Evolutionary conservation across 331 rosid genomes (phyloP).

Genomic region (Saraca asoca): DNA sequence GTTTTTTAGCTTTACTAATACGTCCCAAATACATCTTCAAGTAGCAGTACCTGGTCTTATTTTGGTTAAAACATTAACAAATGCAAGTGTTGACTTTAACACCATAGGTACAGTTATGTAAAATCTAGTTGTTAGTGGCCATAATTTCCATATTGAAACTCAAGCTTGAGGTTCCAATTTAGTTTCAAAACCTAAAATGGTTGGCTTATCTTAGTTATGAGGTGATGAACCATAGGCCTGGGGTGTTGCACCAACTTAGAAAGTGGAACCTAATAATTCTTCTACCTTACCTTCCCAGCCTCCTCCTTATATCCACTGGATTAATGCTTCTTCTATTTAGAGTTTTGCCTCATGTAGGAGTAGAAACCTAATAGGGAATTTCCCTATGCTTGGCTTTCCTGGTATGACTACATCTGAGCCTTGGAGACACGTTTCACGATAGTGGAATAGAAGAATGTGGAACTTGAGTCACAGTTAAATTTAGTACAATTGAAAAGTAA

Average conservation of each 20-base stretch:
- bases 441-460: no score
- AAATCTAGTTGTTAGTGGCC: no score
- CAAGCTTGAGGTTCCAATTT: constrained; percentile 63
- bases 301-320: constrained; percentile 61
- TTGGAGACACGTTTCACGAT: no score
- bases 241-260: constrained; percentile 50
- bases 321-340: constrained; percentile 55
- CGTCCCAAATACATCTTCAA: constrained; percentile 52
- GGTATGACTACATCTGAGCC: constrained; percentile 56
- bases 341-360: constrained; percentile 47
- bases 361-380: constrained; percentile 57
- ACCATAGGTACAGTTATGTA: no score
- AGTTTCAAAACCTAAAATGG: constrained; percentile 49
- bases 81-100: constrained; percentile 52
- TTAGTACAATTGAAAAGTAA: no score
- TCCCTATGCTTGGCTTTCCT: constrained; percentile 45
- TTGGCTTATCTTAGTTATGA: constrained; percentile 31
- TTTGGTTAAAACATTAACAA: constrained; percentile 39
- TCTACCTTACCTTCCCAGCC: constrained; percentile 55
- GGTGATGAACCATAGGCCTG: constrained; percentile 54
- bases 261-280: constrained; percentile 56
- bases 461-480: no score
- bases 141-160: no score
- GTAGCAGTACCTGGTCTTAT: constrained; percentile 42
- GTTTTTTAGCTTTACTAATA: constrained; percentile 37